Conservation (phyloP, 2,329 filamentous ascomycete genomes). For the Nannizziopsis barbatae region DNA sequence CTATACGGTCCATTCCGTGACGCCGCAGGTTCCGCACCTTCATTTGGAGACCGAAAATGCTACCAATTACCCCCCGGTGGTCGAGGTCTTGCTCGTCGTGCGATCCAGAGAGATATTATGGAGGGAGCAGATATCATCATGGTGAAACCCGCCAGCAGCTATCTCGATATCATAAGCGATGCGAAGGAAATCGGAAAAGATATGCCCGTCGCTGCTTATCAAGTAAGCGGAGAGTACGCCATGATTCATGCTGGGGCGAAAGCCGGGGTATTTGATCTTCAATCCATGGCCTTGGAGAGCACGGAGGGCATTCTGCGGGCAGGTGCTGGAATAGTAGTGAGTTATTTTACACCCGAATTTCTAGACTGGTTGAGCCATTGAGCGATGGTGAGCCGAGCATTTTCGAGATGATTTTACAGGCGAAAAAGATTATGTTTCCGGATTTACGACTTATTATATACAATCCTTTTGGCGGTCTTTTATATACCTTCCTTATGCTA, state of each 20-base stretch:
- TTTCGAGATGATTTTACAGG: not conserved
- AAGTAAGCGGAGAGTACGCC: constrained; percentile 92
- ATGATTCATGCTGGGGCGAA: constrained; percentile 97
- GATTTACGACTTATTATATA: too few relatives aligned
- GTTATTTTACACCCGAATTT: constrained; percentile 81
- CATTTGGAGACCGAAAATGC: constrained; percentile 89
- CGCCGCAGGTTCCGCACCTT: constrained; percentile 79
- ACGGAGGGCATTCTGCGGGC: constrained; percentile 88
- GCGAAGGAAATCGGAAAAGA: constrained; percentile 89
- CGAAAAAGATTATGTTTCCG: too few relatives aligned
- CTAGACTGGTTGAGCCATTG: constrained; percentile 46
- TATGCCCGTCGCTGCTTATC: constrained; percentile 87
- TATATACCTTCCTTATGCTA: too few relatives aligned
- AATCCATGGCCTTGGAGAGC: constrained; percentile 87
- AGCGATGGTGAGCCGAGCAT: too few relatives aligned
- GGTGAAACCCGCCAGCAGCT: constrained; percentile 95
- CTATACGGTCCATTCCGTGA: constrained; percentile 96
- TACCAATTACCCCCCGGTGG: constrained; percentile 93
- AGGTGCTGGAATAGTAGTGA: constrained; percentile 84
- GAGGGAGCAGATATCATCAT: constrained; percentile 98
- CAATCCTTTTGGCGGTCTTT: too few relatives aligned
- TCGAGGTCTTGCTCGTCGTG: constrained; percentile 78
- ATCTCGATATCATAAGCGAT: constrained; percentile 94
- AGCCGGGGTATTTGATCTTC: constrained; percentile 90
- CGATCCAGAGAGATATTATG: constrained; percentile 76